Base-by-base conservation (phyloP, 768 basidiomycete genomes). In the Antrodiella citrinella region DNA sequence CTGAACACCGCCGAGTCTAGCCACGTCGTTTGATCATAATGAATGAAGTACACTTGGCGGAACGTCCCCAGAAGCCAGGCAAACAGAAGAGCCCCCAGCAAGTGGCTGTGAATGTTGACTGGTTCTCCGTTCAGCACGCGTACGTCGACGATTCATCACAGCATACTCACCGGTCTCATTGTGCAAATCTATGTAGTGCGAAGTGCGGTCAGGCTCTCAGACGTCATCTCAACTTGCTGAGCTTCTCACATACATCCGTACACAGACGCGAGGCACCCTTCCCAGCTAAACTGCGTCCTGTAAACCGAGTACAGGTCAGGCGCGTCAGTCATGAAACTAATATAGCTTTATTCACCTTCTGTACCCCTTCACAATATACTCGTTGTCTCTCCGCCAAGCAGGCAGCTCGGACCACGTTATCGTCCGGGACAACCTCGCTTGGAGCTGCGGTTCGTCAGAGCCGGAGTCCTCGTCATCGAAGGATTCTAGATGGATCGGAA, bases 31-130 rank as follows among this genome's bases (percentile, higher is more conserved):
- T 72, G 68, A 19, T 75, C 71, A 54, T 84, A 75, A 20, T 68
- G 63, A 23, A 66, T 65, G 48, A 85, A 65, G 57, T 84, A 72
- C 42, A 67, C 68, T 20, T 71, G 65, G 51, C 75, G 74, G 55
- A 82, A 78, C 3, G 78, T 79, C 38, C 62, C 59, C 26, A 84
- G 68, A 48, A 86, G 66, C 62, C 73, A 72, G 13, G 68, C 58
- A 61, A 88, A 89, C 21, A 87, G 58, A 3, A 78, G 60, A 25
- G 83, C 80, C 22, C 81, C 86, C 69, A 80, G 76, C 5, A 91
- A 69, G 62, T 93, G 91, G 52, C 76, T 85, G 65, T 91, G 86
- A 43, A 93, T 90, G 67, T 94, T 94, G 50, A 93, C 89, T 88
- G 59, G 30, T 35, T 15, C 30, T 35, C 15, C 15, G 44, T 48